phyloP scores from a whole-genome alignment of 1,139 yeast species.

The Pichia sp. region DNA sequence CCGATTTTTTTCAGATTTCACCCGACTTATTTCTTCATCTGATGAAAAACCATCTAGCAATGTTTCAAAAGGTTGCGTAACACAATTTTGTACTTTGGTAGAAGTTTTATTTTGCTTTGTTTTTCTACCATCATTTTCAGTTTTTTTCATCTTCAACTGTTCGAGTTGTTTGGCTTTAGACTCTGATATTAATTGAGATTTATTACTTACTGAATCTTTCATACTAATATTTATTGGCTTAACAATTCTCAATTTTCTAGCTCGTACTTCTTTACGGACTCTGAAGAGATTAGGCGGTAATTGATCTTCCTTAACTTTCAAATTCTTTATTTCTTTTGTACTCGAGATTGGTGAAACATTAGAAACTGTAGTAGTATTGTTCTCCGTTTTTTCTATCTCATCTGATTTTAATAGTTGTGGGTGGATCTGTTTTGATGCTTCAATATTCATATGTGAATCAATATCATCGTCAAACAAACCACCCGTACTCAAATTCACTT shows the following conservation, averaged over 20 bases:
- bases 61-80: background rate
- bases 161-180: background rate
- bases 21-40: background rate
- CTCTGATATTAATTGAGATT: background rate
- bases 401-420: background rate
- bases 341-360: background rate
- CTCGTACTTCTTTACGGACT: background rate
- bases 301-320: background rate
- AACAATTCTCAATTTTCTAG: background rate
- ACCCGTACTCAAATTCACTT: background rate
- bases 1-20: too few species aligned
- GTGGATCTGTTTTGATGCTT: background rate
- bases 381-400: background rate
- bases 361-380: background rate
- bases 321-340: background rate
- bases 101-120: background rate
- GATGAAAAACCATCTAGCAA: background rate
- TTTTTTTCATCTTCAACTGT: background rate
- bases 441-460: background rate
- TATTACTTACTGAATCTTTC: background rate
- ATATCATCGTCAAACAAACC: conserved; percentile 2
- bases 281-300: background rate
- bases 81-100: background rate
- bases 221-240: background rate
- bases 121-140: background rate